phyloP scores from a whole-genome alignment of 345 rosid genomes.

The Raphanus raphanistrum region DNA sequence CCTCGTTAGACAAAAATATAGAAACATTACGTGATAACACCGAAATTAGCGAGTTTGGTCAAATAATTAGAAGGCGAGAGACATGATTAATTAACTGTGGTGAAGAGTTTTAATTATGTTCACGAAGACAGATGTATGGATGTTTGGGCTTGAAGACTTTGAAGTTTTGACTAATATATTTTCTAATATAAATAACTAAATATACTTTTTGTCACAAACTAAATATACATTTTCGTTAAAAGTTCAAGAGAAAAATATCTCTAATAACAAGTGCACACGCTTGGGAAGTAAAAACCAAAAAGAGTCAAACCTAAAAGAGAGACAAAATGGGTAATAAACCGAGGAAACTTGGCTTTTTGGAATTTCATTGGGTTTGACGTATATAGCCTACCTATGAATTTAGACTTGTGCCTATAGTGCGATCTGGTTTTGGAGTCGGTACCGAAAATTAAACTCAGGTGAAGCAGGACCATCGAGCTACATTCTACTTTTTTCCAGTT shows the following conservation, averaged over 20 bases:
- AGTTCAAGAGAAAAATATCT: background rate
- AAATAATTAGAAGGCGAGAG: constrained; percentile 19
- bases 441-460: constrained; percentile 35
- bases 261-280: constrained; percentile 43
- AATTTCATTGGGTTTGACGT: constrained; percentile 24
- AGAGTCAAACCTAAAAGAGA: constrained; percentile 38
- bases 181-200: constrained; percentile 5
- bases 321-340: constrained; percentile 43
- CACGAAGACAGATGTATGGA: constrained; percentile 38
- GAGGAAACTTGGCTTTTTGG: constrained; percentile 39
- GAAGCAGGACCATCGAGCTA: constrained; percentile 31
- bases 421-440: constrained; percentile 40
- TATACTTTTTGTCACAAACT: background rate
- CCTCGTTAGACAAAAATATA: background rate
- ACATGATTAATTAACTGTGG: constrained; percentile 22
- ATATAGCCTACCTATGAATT: constrained; percentile 18
- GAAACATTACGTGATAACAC: background rate
- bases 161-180: constrained; percentile 31
- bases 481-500: constrained; percentile 29
- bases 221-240: background rate
- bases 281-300: constrained; percentile 35
- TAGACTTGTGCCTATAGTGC: constrained; percentile 37
- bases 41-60: constrained; percentile 11
- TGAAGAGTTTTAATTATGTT: constrained; percentile 22
- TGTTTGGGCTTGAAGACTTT: constrained; percentile 41